phyloP scores from a whole-genome alignment of 805 yeast genomes.

The Sungouiozyma intestinalis region DNA sequence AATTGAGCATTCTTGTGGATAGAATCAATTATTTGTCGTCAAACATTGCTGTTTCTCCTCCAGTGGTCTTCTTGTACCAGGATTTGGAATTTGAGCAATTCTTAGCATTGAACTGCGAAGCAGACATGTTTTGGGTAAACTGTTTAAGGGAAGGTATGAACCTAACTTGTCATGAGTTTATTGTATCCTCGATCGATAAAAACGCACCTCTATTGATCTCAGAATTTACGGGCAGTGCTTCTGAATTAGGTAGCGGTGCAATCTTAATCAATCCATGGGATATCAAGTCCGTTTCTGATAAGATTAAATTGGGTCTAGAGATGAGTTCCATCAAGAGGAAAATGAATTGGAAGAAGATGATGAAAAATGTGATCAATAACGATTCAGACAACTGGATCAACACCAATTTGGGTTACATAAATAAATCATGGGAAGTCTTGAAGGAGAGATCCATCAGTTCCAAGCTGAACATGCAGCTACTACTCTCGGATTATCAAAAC shows the following conservation, averaged over 20 bases:
- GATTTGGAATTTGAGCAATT: conserved; percentile 87
- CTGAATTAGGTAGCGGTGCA: conserved; percentile 60
- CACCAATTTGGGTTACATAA: conserved; percentile 43
- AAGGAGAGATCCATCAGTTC: conserved; percentile 29
- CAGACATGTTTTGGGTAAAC: conserved; percentile 79
- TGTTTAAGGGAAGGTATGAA: conserved; percentile 96
- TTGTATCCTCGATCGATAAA: conserved; percentile 58
- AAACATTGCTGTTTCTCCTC: conserved; percentile 64
- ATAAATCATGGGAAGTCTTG: conserved; percentile 41
- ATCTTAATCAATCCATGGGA: conserved; percentile 89
- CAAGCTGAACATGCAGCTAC: conserved; percentile 22
- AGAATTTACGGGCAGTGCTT: conserved; percentile 92
- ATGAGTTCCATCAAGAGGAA: conserved; percentile 48
- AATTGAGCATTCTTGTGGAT: conserved; percentile 65
- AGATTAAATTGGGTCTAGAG: conserved; percentile 50
- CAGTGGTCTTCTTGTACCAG: conserved; percentile 78
- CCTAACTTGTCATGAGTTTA: conserved; percentile 88
- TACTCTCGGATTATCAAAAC: conserved; percentile 21
- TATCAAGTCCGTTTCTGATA: conserved; percentile 47
- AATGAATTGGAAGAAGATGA: conserved; percentile 51
- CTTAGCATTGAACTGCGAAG: conserved; percentile 73
- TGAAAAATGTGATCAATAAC: conserved; percentile 46
- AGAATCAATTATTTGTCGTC: conserved; percentile 70
- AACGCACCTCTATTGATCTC: conserved; percentile 78
- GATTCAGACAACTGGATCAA: conserved; percentile 72